phyloP scores from a whole-genome alignment of 208 protist species.

The Trichomonas gallinae region DNA sequence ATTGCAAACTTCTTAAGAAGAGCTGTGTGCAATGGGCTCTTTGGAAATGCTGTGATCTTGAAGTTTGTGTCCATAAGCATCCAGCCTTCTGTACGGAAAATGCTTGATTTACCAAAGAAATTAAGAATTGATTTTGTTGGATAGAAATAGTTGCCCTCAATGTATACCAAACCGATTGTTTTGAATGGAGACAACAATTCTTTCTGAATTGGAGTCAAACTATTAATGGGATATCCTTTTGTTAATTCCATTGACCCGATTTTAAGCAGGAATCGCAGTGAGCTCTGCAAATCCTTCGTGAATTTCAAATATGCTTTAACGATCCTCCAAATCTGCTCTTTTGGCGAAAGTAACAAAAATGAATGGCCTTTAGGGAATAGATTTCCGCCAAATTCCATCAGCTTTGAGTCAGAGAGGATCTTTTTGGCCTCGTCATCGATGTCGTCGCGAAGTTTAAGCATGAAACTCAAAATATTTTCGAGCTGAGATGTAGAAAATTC shows the following conservation, averaged over 20 bases:
- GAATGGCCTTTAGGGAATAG: background rate
- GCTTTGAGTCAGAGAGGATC: background rate
- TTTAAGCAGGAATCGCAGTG: background rate
- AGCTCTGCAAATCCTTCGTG: background rate
- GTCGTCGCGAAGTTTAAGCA: background rate
- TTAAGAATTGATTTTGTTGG: background rate
- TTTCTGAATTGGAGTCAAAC: background rate
- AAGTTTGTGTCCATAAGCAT: conserved; percentile 17
- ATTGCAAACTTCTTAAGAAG: background rate
- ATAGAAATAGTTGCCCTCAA: background rate
- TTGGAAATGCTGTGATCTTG: conserved; percentile 22
- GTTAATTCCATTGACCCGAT: background rate
- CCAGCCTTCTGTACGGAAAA: background rate
- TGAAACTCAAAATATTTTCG: background rate
- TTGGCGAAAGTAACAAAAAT: background rate
- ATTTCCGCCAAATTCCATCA: background rate
- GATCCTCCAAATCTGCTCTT: background rate
- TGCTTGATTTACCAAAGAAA: background rate
- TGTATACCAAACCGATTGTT: background rate
- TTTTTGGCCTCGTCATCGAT: background rate
- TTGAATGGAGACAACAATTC: background rate
- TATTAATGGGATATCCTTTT: background rate
- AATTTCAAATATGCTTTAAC: background rate
- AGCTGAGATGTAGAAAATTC: background rate
- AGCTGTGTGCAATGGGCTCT: background rate